Conservation (phyloP, 768 basidiomycete genomes). For the Rhodotorula diobovata region DNA sequence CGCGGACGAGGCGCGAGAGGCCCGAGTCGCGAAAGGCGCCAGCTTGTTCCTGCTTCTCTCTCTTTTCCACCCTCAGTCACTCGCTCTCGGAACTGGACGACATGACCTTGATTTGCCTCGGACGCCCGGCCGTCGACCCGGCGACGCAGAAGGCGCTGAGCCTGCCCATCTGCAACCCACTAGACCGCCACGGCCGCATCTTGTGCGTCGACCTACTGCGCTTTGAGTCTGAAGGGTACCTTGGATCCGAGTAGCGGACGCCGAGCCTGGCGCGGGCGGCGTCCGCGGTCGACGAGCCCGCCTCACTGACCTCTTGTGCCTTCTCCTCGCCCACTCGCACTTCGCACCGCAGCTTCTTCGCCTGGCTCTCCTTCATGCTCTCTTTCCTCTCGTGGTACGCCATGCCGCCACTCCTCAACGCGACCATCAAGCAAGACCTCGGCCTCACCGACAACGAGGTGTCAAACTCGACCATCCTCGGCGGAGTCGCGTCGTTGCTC, state of each 20-base stretch:
- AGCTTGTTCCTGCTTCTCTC: background rate
- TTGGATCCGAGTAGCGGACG: too few species aligned
- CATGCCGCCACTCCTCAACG: constrained; percentile 57
- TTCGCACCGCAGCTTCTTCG: constrained; percentile 16
- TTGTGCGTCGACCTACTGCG: too few species aligned
- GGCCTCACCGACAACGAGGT: background rate
- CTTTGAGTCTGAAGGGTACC: too few species aligned
- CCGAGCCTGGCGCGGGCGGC: too few species aligned
- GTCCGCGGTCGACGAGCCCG: too few species aligned
- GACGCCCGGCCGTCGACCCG: constrained; percentile 49
- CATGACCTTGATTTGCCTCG: constrained; percentile 18
- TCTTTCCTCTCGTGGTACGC: constrained; percentile 55
- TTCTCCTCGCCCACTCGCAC: background rate
- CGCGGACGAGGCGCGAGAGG: too few species aligned
- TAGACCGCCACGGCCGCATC: constrained; percentile 53
- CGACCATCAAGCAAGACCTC: constrained; percentile 28
- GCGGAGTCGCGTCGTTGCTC: constrained; percentile 46
- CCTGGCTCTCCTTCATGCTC: constrained; percentile 33
- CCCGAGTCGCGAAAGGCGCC: too few species aligned
- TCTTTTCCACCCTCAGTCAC: background rate
- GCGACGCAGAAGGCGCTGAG: constrained; percentile 55
- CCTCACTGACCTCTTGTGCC: too few species aligned
- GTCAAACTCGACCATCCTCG: constrained; percentile 44
- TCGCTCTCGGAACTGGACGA: too few species aligned
- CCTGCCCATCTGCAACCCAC: constrained; percentile 56